phyloP scores from a whole-genome alignment of 345 rosid species.

The Melastoma malabathricum region DNA sequence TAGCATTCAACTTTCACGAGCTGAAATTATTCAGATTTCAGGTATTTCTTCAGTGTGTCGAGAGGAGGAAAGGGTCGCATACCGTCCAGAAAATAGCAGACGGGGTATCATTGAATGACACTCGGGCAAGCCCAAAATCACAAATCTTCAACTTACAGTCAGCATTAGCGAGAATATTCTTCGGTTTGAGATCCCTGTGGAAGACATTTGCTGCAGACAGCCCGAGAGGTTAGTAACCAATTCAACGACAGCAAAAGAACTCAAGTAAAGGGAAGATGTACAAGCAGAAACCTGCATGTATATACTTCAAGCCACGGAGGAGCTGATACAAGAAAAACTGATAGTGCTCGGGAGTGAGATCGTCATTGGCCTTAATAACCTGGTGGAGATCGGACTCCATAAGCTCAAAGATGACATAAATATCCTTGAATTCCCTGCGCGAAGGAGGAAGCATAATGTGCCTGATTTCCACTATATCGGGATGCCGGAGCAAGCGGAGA shows the following conservation, averaged over 20 bases:
- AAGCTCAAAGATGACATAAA: conserved; percentile 86
- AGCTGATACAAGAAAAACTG: conserved; percentile 97
- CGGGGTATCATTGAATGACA: conserved; percentile 87
- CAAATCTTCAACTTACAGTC: conserved; percentile 96
- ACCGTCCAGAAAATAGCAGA: conserved; percentile 98
- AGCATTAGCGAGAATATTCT: conserved; percentile 95
- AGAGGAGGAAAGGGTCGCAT: conserved; percentile 16
- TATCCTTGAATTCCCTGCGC: conserved; percentile 77
- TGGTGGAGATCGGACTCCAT: conserved; percentile 99
- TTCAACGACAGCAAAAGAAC: conserved; percentile 1
- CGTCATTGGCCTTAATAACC: conserved; percentile 87
- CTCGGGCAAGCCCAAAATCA: conserved; percentile 98
- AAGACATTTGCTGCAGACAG: conserved; percentile 74
- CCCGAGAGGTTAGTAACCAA: not conserved
- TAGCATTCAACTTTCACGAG: not conserved
- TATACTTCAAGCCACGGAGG: conserved; percentile 90
- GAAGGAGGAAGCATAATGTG: conserved; percentile 99
- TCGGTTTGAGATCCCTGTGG: conserved; percentile 94
- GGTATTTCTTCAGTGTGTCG: too few species aligned
- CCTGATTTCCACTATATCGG: conserved; percentile 84
- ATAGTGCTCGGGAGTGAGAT: conserved; percentile 84
- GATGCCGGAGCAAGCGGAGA: conserved; percentile 85
- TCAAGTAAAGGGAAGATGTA: conserved; percentile 6
- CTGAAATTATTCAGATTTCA: too few species aligned
- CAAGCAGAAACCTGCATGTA: conserved; percentile 58